These are phyloP conservation scores for Salix exigua DNA, from an alignment of 345 rosid species.

Conservation along the genomic window DNA sequence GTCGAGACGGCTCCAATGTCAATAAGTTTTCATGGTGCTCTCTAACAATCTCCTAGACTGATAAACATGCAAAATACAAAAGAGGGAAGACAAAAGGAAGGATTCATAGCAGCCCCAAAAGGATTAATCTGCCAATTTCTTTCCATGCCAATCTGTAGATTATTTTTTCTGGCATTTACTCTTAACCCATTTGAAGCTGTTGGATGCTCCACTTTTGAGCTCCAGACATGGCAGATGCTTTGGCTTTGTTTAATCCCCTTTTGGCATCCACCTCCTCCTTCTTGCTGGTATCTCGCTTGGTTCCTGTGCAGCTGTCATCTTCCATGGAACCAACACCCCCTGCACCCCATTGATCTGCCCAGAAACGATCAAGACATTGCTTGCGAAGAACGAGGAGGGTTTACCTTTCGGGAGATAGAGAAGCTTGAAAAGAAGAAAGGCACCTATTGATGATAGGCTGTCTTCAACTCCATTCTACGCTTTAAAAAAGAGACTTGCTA, in stretches of 20 bases:
- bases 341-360: slow-evolving; percentile 96
- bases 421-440: background rate
- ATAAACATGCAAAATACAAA: background rate
- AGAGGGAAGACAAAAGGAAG: background rate
- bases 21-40: too few relatives aligned
- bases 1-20: too few relatives aligned
- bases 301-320: slow-evolving; percentile 28
- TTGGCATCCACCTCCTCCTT: slow-evolving; percentile 39
- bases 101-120: too few relatives aligned
- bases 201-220: slow-evolving; percentile 33
- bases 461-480: slow-evolving; percentile 17
- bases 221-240: slow-evolving; percentile 29
- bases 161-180: slow-evolving; percentile 41
- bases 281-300: slow-evolving; percentile 30
- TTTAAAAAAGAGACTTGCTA: slow-evolving; percentile 29
- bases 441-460: slow-evolving; percentile 25
- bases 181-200: slow-evolving; percentile 63
- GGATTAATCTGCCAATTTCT: background rate
- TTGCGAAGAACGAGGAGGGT: background rate
- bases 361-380: slow-evolving; percentile 16
- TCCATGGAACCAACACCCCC: slow-evolving; percentile 62
- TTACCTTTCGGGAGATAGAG: background rate
- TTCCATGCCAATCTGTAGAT: slow-evolving; percentile 1
- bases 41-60: background rate
- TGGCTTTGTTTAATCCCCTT: slow-evolving; percentile 37